These are phyloP conservation scores for Fusarium falciforme DNA, from an alignment of 2,329 filamentous ascomycete genomes.

Conservation along the genomic window DNA sequence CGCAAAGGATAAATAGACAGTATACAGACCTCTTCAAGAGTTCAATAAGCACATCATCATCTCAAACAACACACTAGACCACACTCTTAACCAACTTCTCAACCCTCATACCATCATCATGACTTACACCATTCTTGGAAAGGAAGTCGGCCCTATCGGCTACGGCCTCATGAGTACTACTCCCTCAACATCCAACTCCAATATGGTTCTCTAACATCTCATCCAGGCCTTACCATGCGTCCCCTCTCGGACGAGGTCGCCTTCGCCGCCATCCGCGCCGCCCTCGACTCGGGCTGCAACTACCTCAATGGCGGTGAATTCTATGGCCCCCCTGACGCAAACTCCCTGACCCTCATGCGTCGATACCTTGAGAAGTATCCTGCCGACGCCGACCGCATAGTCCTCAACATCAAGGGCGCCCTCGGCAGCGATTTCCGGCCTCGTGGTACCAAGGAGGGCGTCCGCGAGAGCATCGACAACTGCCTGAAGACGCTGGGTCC, in stretches of 20 bases:
- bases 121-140: constrained; percentile 37
- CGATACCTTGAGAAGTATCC: constrained; percentile 71
- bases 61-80: neutral
- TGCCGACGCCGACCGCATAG: constrained; percentile 68
- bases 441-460: constrained; percentile 62
- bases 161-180: constrained; percentile 43
- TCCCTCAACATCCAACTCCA: constrained; percentile 23
- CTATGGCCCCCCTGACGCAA: constrained; percentile 67
- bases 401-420: constrained; percentile 71
- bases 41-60: neutral
- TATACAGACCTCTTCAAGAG: no score
- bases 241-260: constrained; percentile 49
- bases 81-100: neutral
- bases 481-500: constrained; percentile 56
- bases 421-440: constrained; percentile 50
- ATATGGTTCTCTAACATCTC: constrained; percentile 8
- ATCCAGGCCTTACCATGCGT: constrained; percentile 31
- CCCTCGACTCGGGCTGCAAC: constrained; percentile 54
- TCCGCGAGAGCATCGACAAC: constrained; percentile 66
- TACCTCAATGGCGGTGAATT: constrained; percentile 71
- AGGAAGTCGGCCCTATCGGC: constrained; percentile 39
- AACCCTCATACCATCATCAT: constrained; percentile 22
- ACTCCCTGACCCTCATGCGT: constrained; percentile 67
- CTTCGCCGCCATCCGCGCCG: constrained; percentile 65
- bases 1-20: constrained; percentile 16